Evolutionary conservation across 2,329 filamentous ascomycete genomes (phyloP).

Genomic region (Xylariales sp.): DNA sequence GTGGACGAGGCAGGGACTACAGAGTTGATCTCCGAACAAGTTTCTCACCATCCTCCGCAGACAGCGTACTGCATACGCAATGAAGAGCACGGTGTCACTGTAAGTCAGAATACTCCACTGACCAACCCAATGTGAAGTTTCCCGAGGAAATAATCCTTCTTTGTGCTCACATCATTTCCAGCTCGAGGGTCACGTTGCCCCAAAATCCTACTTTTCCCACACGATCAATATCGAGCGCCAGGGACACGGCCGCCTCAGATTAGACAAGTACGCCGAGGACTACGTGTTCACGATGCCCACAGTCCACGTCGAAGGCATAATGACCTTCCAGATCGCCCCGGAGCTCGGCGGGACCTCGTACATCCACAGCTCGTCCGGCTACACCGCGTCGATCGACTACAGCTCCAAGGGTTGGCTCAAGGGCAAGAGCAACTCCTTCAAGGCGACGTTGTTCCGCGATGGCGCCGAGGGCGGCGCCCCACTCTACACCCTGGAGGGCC

Average conservation of each 20-base stretch:
- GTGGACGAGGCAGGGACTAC: constrained; percentile 77
- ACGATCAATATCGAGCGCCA: constrained; percentile 96
- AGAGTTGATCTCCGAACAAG: constrained; percentile 87
- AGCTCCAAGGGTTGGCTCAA: constrained; percentile 90
- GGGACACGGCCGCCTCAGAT: constrained; percentile 78
- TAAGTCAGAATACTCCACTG: constrained; percentile 4
- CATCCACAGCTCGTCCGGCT: constrained; percentile 84
- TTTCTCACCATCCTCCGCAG: constrained; percentile 88
- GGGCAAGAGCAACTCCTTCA: constrained; percentile 92
- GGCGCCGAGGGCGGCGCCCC: constrained; percentile 63
- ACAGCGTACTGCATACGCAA: constrained; percentile 95
- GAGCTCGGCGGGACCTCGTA: constrained; percentile 83
- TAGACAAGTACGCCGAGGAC: constrained; percentile 37
- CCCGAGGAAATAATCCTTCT: too few species aligned
- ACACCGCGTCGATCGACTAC: constrained; percentile 87
- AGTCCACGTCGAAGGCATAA: constrained; percentile 89
- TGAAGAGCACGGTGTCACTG: constrained; percentile 66
- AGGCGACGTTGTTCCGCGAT: constrained; percentile 67
- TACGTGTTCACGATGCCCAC: constrained; percentile 89
- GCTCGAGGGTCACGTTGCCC: constrained; percentile 87
- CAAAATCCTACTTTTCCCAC: constrained; percentile 90
- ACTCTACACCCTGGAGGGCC: constrained; percentile 78
- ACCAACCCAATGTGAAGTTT: background rate
- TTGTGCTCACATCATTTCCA: constrained; percentile 22
- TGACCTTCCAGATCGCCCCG: constrained; percentile 81